These are phyloP conservation scores for Calamus simplicifolius DNA, from an alignment of 176 grass and related monocot genomes.

Conservation along the genomic window DNA sequence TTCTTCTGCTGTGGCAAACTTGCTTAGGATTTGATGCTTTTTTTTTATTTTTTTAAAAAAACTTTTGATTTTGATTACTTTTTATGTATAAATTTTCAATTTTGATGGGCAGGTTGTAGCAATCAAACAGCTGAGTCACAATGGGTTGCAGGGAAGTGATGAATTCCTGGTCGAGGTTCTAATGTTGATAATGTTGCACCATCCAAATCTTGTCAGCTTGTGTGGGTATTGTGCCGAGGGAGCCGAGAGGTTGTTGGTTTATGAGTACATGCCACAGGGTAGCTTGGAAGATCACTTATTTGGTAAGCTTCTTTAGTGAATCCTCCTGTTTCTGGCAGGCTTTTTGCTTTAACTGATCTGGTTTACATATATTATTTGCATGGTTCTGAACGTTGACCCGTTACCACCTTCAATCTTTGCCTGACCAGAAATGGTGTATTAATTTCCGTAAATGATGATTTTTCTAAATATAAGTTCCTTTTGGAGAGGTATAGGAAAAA, in stretches of 20 bases:
- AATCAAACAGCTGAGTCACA: conserved; percentile 35
- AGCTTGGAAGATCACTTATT: conserved; percentile 41
- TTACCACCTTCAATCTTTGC: too few relatives aligned
- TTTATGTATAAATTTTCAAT: conserved; percentile 2
- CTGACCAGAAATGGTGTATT: too few relatives aligned
- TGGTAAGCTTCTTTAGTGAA: conserved; percentile 15
- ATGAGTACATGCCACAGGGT: conserved; percentile 38
- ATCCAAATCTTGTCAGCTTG: conserved; percentile 35
- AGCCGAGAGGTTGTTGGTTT: conserved; percentile 34
- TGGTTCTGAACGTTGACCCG: too few relatives aligned
- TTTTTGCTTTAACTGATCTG: too few relatives aligned
- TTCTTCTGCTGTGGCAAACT: background rate
- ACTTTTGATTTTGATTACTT: conserved; percentile 1
- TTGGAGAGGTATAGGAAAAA: too few relatives aligned
- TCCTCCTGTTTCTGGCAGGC: too few relatives aligned
- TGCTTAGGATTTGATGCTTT: background rate
- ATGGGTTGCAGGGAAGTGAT: conserved; percentile 25
- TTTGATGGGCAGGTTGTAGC: conserved; percentile 32
- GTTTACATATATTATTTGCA: too few relatives aligned
- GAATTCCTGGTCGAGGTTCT: conserved; percentile 42
- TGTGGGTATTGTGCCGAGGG: conserved; percentile 34
- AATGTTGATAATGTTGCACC: conserved; percentile 40
- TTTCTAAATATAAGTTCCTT: too few relatives aligned
- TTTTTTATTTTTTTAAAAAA: background rate
- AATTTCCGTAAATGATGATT: too few relatives aligned